Conservation (phyloP, 768 basidiomycete species). For the Boletus barrowsii region DNA sequence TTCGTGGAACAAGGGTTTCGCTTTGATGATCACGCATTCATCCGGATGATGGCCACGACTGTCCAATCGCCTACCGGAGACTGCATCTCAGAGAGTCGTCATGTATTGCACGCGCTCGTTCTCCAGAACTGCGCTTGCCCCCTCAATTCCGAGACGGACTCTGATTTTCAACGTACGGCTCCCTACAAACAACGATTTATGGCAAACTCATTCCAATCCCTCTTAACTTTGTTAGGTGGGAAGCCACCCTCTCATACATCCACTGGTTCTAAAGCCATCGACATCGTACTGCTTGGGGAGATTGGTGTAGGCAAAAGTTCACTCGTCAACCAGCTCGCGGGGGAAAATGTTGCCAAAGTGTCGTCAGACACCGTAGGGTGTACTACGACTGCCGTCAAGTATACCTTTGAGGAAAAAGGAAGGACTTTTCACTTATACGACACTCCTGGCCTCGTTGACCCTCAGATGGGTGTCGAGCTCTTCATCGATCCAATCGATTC, state of each 20-base stretch:
- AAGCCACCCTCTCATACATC: constrained; percentile 2
- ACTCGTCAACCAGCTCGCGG: constrained; percentile 38
- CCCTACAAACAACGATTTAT: constrained; percentile 8
- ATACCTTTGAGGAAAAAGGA: constrained; percentile 23
- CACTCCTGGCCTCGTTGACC: constrained; percentile 33
- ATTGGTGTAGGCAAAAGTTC: constrained; percentile 40
- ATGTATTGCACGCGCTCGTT: constrained; percentile 13
- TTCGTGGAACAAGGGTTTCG: constrained; percentile 6
- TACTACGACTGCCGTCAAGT: constrained; percentile 27
- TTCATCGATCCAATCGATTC: constrained; percentile 24
- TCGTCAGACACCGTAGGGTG: constrained; percentile 33
- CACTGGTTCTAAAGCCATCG: constrained; percentile 10
- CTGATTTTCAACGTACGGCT: background rate
- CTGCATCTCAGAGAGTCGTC: constrained; percentile 9
- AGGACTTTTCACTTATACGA: constrained; percentile 29
- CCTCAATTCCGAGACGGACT: background rate
- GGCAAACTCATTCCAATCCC: constrained; percentile 14
- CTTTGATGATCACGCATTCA: constrained; percentile 19
- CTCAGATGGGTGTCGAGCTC: constrained; percentile 13
- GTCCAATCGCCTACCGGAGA: constrained; percentile 1
- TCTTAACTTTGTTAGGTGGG: constrained; percentile 2
- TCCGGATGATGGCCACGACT: constrained; percentile 1
- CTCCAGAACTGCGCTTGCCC: constrained; percentile 1
- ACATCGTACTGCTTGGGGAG: constrained; percentile 37
- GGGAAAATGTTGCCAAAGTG: constrained; percentile 23